Percentiles rank a stretch among this genome's conserved stretches.
Evolutionary conservation across 108 stramenopile genomes (phyloP).

Genomic region (Conticribra weissflogii): DNA sequence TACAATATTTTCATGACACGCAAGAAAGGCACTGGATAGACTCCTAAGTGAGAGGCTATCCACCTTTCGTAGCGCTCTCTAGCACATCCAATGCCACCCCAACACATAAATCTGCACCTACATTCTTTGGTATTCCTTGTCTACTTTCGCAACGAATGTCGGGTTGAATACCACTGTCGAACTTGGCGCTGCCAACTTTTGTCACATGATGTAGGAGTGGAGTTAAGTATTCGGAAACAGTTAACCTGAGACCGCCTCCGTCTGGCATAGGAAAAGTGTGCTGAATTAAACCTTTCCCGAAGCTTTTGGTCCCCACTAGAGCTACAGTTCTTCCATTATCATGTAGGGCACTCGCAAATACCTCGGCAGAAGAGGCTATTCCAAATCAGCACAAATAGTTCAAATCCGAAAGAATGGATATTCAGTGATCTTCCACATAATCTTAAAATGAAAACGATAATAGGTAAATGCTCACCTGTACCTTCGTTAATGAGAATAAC

Average conservation of each 20-base stretch:
- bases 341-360: conserved; percentile 75
- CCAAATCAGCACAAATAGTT: too few relatives aligned
- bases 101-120: conserved; percentile 82
- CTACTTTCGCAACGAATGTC: conserved; percentile 68
- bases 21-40: too few relatives aligned
- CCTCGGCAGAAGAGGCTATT: conserved; percentile 81
- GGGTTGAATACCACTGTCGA: conserved; percentile 75
- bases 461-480: conserved; percentile 40
- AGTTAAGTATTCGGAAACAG: conserved; percentile 85
- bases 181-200: conserved; percentile 65
- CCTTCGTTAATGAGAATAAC: conserved; percentile 87
- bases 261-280: conserved; percentile 92
- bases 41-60: too few relatives aligned
- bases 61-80: conserved; percentile 16
- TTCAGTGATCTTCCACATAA: too few relatives aligned
- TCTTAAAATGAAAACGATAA: conserved; percentile 1
- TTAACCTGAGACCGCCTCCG: conserved; percentile 82
- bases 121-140: conserved; percentile 79
- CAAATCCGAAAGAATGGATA: too few relatives aligned
- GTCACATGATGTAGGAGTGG: conserved; percentile 81
- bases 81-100: conserved; percentile 78
- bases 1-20: too few relatives aligned
- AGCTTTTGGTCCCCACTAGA: conserved; percentile 74
- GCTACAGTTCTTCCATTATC: conserved; percentile 83
- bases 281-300: conserved; percentile 82